A percentile compares a stretch with the other conserved stretches of the same genome.
These are phyloP conservation scores for Ilex aquifolium DNA, from an alignment of 257 asterid genomes.

Conservation along the genomic window DNA sequence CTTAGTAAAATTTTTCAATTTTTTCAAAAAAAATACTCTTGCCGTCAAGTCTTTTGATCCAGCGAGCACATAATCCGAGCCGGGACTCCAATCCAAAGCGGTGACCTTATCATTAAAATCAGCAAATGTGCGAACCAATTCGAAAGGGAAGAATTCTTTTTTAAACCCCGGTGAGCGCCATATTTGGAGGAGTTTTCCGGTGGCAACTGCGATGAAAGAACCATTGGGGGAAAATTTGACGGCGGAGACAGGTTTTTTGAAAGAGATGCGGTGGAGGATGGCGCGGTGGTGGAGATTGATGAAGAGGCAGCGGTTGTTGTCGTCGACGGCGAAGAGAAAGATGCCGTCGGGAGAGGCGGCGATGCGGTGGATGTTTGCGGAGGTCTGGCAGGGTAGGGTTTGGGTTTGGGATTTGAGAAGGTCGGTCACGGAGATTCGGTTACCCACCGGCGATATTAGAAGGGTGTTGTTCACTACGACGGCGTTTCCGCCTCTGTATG, in stretches of 20 bases:
- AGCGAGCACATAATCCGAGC: conserved; percentile 56
- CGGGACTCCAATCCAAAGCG: conserved; percentile 79
- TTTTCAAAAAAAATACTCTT: conserved; percentile 63
- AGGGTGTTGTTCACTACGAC: conserved; percentile 45
- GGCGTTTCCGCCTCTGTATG: conserved; percentile 91
- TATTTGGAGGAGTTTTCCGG: conserved; percentile 83
- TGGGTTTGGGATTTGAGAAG: conserved; percentile 70
- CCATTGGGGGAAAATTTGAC: conserved; percentile 87
- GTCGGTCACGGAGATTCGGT: conserved; percentile 90
- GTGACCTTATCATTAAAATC: conserved; percentile 73
- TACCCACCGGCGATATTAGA: conserved; percentile 78
- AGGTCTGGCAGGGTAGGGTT: conserved; percentile 80
- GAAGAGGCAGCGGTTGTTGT: conserved; percentile 77
- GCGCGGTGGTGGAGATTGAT: conserved; percentile 79
- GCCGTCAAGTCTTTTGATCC: conserved; percentile 85
- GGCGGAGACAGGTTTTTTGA: conserved; percentile 61
- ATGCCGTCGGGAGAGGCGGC: conserved; percentile 85
- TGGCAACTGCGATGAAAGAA: conserved; percentile 66
- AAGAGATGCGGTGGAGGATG: conserved; percentile 71
- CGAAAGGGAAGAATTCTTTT: conserved; percentile 87
- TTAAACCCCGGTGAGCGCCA: conserved; percentile 93
- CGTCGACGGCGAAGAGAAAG: conserved; percentile 78
- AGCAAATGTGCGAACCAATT: conserved; percentile 64
- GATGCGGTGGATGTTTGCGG: conserved; percentile 71
- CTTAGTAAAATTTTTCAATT: conserved; percentile 29